Evolutionary conservation across 805 yeast genomes (phyloP).

Genomic region (Zygotorulaspora chibaensis): DNA sequence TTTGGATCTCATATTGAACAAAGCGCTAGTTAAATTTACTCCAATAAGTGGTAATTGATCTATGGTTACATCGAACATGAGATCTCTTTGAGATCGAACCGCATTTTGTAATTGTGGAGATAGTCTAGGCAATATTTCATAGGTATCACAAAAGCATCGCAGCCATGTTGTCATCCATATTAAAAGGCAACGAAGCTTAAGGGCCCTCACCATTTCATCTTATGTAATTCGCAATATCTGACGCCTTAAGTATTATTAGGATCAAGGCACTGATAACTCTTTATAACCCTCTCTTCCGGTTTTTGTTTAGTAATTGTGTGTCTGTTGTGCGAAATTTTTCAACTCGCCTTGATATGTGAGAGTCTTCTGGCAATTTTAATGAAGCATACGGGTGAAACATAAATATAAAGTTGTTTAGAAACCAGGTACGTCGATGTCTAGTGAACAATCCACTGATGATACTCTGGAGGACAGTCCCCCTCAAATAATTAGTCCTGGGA

Average conservation of each 20-base stretch:
- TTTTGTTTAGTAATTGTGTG: too few species aligned
- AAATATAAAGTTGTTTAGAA: neutral
- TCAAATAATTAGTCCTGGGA: slow-evolving; percentile 28
- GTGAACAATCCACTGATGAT: slow-evolving; percentile 1
- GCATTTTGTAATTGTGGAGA: slow-evolving; percentile 35
- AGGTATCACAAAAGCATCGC: neutral
- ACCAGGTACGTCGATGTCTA: slow-evolving; percentile 1
- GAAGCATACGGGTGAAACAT: too few species aligned
- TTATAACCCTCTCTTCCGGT: too few species aligned
- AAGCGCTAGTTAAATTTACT: slow-evolving; percentile 32
- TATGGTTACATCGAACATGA: slow-evolving; percentile 38
- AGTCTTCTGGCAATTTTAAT: neutral
- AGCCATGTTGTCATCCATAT: slow-evolving; percentile 3
- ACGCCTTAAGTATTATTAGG: neutral
- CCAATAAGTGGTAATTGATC: slow-evolving; percentile 42
- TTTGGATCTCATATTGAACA: slow-evolving; percentile 30
- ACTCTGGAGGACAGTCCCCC: slow-evolving; percentile 8
- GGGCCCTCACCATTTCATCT: neutral
- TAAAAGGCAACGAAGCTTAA: neutral
- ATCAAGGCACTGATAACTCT: neutral
- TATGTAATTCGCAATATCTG: neutral
- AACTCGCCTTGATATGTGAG: neutral
- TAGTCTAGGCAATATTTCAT: slow-evolving; percentile 20
- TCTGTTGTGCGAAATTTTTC: neutral
- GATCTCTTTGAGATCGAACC: slow-evolving; percentile 46